A percentile compares a stretch with the other conserved stretches of the same genome.
These are phyloP conservation scores for Lachnellula hyalina DNA, from an alignment of 2,329 filamentous ascomycete genomes.

Conservation along the genomic window DNA sequence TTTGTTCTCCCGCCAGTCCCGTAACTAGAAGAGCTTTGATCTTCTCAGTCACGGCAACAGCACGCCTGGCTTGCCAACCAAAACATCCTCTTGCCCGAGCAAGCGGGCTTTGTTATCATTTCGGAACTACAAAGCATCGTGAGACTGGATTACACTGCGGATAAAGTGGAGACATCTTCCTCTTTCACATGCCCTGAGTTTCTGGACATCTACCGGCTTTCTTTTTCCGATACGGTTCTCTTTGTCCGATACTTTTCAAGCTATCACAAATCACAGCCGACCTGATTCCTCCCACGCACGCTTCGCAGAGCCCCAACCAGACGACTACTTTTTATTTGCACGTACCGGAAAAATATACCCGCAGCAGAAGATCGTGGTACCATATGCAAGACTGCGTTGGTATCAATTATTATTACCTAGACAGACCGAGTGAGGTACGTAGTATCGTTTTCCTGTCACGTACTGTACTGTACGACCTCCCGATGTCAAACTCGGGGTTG, in stretches of 20 bases:
- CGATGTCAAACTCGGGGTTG: constrained; percentile 18
- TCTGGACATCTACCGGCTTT: not conserved
- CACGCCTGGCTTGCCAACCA: constrained; percentile 1
- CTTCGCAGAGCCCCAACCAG: constrained; percentile 40
- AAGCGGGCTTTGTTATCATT: not conserved
- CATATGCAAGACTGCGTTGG: constrained; percentile 1
- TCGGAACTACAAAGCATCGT: no score
- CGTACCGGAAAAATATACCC: constrained; percentile 30
- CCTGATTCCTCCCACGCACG: not conserved
- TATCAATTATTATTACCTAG: not conserved
- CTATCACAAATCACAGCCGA: not conserved
- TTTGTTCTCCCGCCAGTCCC: not conserved
- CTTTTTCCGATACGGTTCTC: constrained; percentile 5
- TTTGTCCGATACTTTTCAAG: not conserved
- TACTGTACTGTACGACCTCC: not conserved
- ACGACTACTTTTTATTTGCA: constrained; percentile 43
- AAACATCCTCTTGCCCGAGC: constrained; percentile 11
- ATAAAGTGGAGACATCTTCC: not conserved
- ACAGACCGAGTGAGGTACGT: constrained; percentile 8
- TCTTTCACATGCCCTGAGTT: constrained; percentile 5
- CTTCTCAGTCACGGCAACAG: constrained; percentile 8
- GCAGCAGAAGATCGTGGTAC: not conserved
- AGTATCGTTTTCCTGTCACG: constrained; percentile 6
- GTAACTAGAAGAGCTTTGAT: not conserved
- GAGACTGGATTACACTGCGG: no score